A percentile compares a stretch with the other conserved stretches of the same genome.
Evolutionary conservation across 805 yeast genomes (phyloP).

Genomic region (Sugiyamaella americana): DNA sequence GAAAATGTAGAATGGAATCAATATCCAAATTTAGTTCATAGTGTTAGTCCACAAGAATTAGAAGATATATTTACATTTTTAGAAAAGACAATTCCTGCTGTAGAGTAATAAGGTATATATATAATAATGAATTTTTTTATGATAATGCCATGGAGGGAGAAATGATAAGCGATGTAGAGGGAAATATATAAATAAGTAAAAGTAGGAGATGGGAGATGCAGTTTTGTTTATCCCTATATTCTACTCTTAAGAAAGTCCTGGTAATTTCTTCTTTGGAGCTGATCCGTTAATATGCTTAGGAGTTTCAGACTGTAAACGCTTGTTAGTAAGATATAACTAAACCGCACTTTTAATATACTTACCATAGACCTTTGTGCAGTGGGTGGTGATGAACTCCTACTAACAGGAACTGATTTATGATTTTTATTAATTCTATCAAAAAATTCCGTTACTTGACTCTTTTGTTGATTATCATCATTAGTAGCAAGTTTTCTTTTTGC

Average conservation of each 20-base stretch:
- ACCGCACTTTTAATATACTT: too few species aligned
- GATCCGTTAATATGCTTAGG: not conserved
- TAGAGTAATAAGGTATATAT: too few species aligned
- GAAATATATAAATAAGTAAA: too few species aligned
- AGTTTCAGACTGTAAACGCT: not conserved
- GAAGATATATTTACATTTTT: constrained; percentile 46
- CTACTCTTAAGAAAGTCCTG: too few species aligned
- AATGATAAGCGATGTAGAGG: too few species aligned
- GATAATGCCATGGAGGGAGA: too few species aligned
- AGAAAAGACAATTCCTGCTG: constrained; percentile 28
- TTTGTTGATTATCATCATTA: constrained; percentile 8
- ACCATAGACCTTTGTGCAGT: constrained; percentile 5
- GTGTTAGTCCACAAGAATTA: constrained; percentile 62
- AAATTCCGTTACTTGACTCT: constrained; percentile 18
- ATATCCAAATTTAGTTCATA: constrained; percentile 64
- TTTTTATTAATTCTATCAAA: constrained; percentile 11
- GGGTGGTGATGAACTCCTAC: constrained; percentile 12
- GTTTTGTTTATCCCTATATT: too few species aligned
- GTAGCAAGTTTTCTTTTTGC: constrained; percentile 13
- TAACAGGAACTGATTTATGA: constrained; percentile 9
- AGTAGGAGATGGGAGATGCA: too few species aligned
- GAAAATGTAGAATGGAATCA: constrained; percentile 39
- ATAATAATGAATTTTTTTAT: too few species aligned
- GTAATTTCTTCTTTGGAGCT: too few species aligned
- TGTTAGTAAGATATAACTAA: not conserved